Conservation (phyloP, 345 rosid species). For the Eucalyptus albens region DNA sequence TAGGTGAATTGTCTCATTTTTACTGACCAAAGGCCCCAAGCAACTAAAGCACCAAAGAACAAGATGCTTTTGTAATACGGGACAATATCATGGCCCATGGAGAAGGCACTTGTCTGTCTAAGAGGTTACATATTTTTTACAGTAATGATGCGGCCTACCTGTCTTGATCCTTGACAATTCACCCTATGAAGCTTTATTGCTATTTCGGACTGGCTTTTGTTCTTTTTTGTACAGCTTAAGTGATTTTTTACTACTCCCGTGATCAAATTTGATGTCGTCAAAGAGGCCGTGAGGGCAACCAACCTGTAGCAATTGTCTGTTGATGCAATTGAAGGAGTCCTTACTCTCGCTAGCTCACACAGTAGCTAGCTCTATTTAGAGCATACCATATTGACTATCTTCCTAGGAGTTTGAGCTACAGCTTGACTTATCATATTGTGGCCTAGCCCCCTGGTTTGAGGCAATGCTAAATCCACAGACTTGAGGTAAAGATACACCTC, state of each 20-base stretch:
- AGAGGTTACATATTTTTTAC: background rate
- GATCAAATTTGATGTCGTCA: background rate
- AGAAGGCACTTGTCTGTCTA: background rate
- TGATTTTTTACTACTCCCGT: background rate
- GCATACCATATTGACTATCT: background rate
- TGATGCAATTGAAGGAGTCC: background rate
- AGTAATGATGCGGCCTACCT: background rate
- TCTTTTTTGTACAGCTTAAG: background rate
- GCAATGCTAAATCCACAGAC: background rate
- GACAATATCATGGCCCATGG: background rate
- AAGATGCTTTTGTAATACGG: background rate
- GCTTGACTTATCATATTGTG: background rate
- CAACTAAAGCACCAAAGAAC: background rate
- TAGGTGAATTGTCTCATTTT: background rate
- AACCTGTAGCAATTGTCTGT: background rate
- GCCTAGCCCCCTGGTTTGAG: background rate
- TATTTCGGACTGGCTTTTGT: background rate
- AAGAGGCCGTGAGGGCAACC: background rate
- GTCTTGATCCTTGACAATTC: background rate
- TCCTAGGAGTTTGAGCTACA: background rate
- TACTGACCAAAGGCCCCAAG: background rate
- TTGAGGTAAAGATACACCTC: background rate
- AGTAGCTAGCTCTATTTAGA: background rate
- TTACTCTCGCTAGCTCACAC: background rate
- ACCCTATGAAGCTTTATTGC: background rate